phyloP scores from a whole-genome alignment of 2,329 filamentous ascomycete species.

The Ophiostoma montium region DNA sequence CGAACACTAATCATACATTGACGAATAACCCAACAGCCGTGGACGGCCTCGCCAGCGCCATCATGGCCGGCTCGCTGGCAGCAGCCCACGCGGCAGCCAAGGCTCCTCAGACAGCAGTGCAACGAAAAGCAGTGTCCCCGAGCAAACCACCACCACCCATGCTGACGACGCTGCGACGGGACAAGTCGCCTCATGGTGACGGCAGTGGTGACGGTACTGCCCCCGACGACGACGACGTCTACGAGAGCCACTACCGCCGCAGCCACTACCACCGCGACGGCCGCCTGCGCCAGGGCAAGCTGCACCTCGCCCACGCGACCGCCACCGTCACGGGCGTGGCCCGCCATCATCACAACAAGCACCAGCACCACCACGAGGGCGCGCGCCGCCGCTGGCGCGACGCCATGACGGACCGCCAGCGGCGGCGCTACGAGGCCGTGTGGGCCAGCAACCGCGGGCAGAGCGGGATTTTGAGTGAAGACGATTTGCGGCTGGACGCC shows the following conservation, averaged over 20 bases:
- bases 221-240: slow-evolving; percentile 24
- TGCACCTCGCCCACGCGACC: slow-evolving; percentile 2
- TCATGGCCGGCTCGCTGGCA: slow-evolving; percentile 61
- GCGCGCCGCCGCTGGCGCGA: slow-evolving; percentile 65
- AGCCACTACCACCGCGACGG: slow-evolving; percentile 18
- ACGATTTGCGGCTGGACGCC: slow-evolving; percentile 11
- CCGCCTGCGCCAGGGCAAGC: slow-evolving; percentile 26
- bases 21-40: slow-evolving; percentile 33
- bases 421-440: slow-evolving; percentile 70
- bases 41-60: slow-evolving; percentile 56
- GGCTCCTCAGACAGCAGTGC: no score
- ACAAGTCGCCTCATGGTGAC: slow-evolving; percentile 20
- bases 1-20: no score
- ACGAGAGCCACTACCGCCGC: slow-evolving; percentile 4
- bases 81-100: slow-evolving; percentile 27
- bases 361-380: slow-evolving; percentile 70
- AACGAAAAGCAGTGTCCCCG: background rate
- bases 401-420: slow-evolving; percentile 53
- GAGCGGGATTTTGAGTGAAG: slow-evolving; percentile 7
- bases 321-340: slow-evolving; percentile 37
- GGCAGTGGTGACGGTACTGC: slow-evolving; percentile 12
- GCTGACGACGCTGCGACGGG: slow-evolving; percentile 52
- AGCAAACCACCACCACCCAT: slow-evolving; percentile 25
- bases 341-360: no score
- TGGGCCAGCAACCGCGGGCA: slow-evolving; percentile 70